phyloP scores from a whole-genome alignment of 495 filamentous ascomycete genomes.

The Hamigera avellanea region DNA sequence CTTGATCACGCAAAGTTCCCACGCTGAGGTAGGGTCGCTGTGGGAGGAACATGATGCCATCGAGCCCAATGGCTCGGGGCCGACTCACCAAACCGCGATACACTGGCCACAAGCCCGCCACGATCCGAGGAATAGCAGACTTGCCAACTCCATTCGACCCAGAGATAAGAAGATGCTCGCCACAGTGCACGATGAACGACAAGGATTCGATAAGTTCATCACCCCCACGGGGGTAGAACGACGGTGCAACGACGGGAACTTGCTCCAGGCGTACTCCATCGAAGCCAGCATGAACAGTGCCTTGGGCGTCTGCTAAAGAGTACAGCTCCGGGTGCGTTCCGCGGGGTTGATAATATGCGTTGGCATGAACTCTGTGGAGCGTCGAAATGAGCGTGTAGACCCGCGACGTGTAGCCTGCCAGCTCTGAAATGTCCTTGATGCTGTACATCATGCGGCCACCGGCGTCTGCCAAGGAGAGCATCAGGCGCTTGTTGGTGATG shows the following conservation, averaged over 20 bases:
- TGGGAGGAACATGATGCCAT: constrained; percentile 96
- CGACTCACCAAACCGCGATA: constrained; percentile 86
- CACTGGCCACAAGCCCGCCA: constrained; percentile 91
- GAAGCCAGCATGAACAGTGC: constrained; percentile 85
- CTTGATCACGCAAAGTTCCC: constrained; percentile 93
- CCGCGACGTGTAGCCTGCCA: constrained; percentile 91
- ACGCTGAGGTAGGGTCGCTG: constrained; percentile 89
- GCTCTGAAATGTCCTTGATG: constrained; percentile 90
- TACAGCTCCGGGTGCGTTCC: constrained; percentile 65
- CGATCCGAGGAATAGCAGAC: constrained; percentile 74
- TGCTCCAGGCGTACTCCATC: constrained; percentile 90
- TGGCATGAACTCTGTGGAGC: constrained; percentile 84
- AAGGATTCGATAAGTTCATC: constrained; percentile 84
- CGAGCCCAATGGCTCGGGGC: constrained; percentile 65
- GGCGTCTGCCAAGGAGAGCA: constrained; percentile 95
- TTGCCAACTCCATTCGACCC: constrained; percentile 95
- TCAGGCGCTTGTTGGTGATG: constrained; percentile 96
- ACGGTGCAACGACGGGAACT: constrained; percentile 84
- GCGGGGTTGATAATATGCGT: constrained; percentile 64
- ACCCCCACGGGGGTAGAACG: constrained; percentile 66
- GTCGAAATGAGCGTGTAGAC: constrained; percentile 93
- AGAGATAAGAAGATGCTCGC: constrained; percentile 89
- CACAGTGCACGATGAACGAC: constrained; percentile 74
- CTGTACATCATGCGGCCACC: constrained; percentile 98
- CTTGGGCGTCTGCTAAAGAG: constrained; percentile 82